Evolutionary conservation across 225 moss, liverwort and hornwort species (phyloP), one percentile per base, ranked within the genome.

Genomic region (Asterella californica): DNA sequence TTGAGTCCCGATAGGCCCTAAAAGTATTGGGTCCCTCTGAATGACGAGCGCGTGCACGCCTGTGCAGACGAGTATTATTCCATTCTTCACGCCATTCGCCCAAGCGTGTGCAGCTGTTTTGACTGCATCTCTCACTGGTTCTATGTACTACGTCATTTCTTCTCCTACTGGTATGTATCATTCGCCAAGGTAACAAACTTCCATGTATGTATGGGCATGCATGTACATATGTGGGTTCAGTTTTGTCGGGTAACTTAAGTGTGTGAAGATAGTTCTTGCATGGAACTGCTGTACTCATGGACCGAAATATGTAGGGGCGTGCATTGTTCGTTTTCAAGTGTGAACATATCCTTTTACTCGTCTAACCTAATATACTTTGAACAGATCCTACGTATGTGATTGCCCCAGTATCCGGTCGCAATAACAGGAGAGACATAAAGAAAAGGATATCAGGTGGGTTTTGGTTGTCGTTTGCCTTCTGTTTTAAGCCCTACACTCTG

Each of bases 91-190:
- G 37, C 99, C 99, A 5, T 99, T 95, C 47, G 91, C 99, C 7
- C 99, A 99, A 80, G 86, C 90, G n/a, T 94, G 92, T 78, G 95
- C 99, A 0, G 91, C 95, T 3, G 93, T 95, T 0, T 83, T 99
- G 0, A 99, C 99, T 19, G 93, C 95, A 24, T 93, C 99, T 15
- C 83, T 99, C 9, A 99, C 94, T 0, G 92, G 90, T 71, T 99
- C 95, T 29, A 99, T 99, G 99, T 99, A 99, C 73, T 99, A 92
- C 38, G 84, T 93, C 0, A 99, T 99, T 75, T 90, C 99, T 46
- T 91, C 91, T 7, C 95, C 99, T 0, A 93, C 92, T 74, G 89
- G 91, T 91, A 38, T 61, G 82, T 79, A 17, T n/a, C 8, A n/a
- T 59, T 18, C 48, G 32, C 9, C 64, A 3, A 27, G 12, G 5